Conservation (phyloP, 2,329 filamentous ascomycete genomes). For the Colletotrichum horii region DNA sequence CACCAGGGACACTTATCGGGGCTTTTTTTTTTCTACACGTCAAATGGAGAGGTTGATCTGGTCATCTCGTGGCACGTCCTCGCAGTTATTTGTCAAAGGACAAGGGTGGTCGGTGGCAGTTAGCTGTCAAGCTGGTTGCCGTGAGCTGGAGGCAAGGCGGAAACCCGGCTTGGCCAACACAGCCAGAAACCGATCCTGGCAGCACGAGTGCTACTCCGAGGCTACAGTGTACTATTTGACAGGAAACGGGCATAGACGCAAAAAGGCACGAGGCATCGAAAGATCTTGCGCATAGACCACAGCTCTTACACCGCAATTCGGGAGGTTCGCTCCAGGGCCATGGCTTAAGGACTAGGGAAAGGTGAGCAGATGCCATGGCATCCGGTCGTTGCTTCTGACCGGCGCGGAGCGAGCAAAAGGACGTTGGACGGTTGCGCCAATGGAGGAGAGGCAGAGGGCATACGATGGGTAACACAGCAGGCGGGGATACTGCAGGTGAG, state of each 20-base stretch:
- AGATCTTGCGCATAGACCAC: neutral
- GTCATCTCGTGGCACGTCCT: neutral
- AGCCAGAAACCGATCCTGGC: neutral
- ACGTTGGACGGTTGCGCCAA: neutral
- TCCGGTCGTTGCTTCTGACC: neutral
- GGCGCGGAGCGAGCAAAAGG: neutral
- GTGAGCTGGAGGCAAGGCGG: neutral
- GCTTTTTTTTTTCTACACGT: neutral
- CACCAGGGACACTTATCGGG: too few relatives aligned
- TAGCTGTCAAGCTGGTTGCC: neutral
- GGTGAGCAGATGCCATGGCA: neutral
- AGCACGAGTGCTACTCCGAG: neutral
- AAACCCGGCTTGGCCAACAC: neutral
- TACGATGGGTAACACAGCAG: neutral
- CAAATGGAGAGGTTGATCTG: neutral
- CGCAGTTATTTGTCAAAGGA: neutral
- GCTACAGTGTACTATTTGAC: neutral
- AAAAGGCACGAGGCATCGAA: neutral
- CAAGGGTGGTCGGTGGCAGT: neutral
- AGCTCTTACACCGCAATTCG: neutral
- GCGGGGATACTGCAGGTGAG: neutral
- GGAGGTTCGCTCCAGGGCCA: neutral
- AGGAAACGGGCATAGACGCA: neutral
- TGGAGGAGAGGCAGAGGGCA: neutral
- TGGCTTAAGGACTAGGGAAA: neutral